Percentiles rank a stretch among this genome's conserved stretches.
Conservation (phyloP, 202 grass and related monocot genomes). For the Dendrocalamus latiflorus region DNA sequence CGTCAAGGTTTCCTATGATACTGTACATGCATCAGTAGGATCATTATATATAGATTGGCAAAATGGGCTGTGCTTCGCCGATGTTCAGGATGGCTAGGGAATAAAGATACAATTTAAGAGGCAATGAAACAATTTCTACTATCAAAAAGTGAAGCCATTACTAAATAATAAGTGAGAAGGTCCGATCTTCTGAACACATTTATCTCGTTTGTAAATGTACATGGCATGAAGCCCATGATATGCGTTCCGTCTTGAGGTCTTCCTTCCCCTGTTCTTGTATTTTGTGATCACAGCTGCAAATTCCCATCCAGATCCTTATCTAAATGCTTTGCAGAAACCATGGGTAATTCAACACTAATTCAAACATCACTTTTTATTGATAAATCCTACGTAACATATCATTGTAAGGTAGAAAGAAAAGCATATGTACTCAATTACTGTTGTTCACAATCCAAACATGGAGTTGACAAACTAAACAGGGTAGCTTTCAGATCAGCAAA, state of each 20-base stretch:
- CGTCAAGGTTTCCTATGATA: no score
- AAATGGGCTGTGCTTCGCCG: neutral
- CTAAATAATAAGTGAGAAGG: no score
- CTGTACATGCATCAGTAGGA: no score
- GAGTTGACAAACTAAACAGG: conserved; percentile 32
- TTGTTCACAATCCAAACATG: conserved; percentile 13
- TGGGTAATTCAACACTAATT: neutral
- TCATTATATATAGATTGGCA: neutral
- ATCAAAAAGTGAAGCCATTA: no score
- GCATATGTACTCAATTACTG: conserved; percentile 23
- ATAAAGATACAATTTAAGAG: neutral
- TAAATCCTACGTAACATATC: neutral
- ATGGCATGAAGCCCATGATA: no score
- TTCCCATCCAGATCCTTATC: neutral
- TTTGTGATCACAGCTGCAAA: neutral
- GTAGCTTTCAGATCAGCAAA: conserved; percentile 66
- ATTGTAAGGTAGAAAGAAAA: conserved; percentile 6
- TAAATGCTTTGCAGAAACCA: neutral
- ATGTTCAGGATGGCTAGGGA: neutral
- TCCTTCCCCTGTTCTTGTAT: no score
- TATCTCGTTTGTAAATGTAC: no score
- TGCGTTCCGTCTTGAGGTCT: no score
- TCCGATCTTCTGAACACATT: no score
- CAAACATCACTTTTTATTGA: neutral
- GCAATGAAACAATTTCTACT: neutral